Base-by-base conservation (phyloP, 2,329 filamentous ascomycete genomes). In the Venturia effusa region DNA sequence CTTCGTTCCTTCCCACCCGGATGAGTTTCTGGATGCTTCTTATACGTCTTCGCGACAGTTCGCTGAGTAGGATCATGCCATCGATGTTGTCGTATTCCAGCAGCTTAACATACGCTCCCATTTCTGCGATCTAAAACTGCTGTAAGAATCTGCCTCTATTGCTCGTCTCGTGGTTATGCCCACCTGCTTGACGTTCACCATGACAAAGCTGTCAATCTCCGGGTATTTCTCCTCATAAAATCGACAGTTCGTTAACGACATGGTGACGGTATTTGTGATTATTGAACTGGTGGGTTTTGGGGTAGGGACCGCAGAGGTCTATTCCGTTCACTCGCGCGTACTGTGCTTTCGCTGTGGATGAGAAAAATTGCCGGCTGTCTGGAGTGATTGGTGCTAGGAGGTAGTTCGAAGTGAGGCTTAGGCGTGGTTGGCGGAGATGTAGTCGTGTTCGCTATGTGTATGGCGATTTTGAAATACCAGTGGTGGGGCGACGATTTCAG, bases 81-180 rank as follows among this genome's bases (percentile, higher is more conserved):
- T 99, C 95, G 73, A 99, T 99, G 81, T 97, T 97, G 80, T 99
- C 94, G 80, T 99, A 99, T 81, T 99, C 94, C 71, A 99, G 88
- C 64, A 99, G 88, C 81, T 99, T 99, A 74, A 99, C 95, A 77
- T 99, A 99, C 72, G 95, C 94, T 77, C 94, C 94, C 95, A 99
- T 99, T 80, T 99, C 95, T 77, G 94, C 94, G 75, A 99, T 99
- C 89, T 94, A 70, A 57, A 57, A 37, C 24, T 34, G 6, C 19
- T 34, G 17, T 40, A 51, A n/a, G 27, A 43, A 68, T 3, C 24
- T 27, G 24, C n/a, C 60, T 48, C 60, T 45, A 10, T 37, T 17
- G 19, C 24, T 19, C 41, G n/a, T 51, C 6, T 41, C n/a, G n/a
- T 65, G n/a, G 19, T 59, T 37, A 19, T 34, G 73, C 83, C 67